Base-by-base conservation (phyloP, 768 basidiomycete species). In the Kwoniella mangroviensis region DNA sequence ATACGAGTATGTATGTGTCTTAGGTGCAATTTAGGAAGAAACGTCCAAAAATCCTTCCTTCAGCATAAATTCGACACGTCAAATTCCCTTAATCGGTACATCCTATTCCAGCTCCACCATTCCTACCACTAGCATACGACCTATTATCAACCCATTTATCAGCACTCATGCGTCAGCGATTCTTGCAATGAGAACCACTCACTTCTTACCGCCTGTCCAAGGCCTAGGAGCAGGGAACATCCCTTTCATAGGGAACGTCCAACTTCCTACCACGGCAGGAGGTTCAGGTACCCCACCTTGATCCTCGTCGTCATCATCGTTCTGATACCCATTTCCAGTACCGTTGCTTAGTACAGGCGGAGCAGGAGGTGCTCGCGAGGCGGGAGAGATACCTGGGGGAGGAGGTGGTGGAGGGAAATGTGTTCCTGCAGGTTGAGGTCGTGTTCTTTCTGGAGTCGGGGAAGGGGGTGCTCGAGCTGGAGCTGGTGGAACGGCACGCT, bases 241-340 rank as follows among this genome's bases (percentile, higher is more conserved):
- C 43, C 78, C 82, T 61, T 81, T 81, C 73, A 80, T 81, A 12
- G 82, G 82, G 74, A 81, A 83, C 2, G 77, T 79, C 78, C 79
- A 75, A 24, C 59, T 73, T 4, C 82, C 82, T 7, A 79, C 77
- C 3, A 79, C 75, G n/a, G 81, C 79, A 12, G 80, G 79, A 19
- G 82, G 82, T 74, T 77, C 75, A 24, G 74, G 71, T 40, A 69
- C 62, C 22, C 69, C 73, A 15, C 69, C 73, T 10, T 70, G 53
- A 21, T 57, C 63, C 4, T 68, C 75, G 17, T 52, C 41, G 11
- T 68, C 67, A 40, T 28, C 55, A 51, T 60, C 53, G 17, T 55
- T 41, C 17, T 22, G 45, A 28, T 28, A 55, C 17, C 24, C 60
- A 55, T 65, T 60, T 12, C 54, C 41, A 58, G 52, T 26, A 0